Base-by-base conservation (phyloP, 306 rosid species). In the Gastrolobium villosum region DNA sequence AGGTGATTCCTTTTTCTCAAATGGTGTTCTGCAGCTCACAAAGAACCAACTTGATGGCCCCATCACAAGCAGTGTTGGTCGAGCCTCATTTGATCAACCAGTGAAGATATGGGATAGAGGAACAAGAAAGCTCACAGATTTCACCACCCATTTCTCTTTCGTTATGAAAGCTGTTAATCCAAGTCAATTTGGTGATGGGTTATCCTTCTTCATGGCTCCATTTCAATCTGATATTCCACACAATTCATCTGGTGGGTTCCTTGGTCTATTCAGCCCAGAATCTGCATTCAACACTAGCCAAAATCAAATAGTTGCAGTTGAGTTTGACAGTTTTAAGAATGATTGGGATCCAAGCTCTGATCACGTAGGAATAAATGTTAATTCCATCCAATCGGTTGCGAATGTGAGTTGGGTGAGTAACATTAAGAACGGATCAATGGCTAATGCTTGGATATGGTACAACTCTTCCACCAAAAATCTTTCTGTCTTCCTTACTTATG, bases 121-220 rank as follows among this genome's bases (percentile, higher is more conserved):
- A 66, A 89, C 92, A 0, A 56, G 76, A 11, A 75, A 71, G 54
- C 82, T 91, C 37, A 62, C 97, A 2, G 92, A 88, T 67, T 92
- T 92, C 83, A 82, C 85, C n/a, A 92, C 98, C 6, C 97, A 90
- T 26, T 89, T 94, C 80, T 61, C 96, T 14, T 94, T 94, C 34
- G 5, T 66, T 9, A 86, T 92, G 70, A 76, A 4, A 28, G 74
- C 92, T 2, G 64, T 84, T 9, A 0, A 77, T 41, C 0, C 1
- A 0, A 0, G 70, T 9, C 0, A 0, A 1, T 35, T 39, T 26
- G 97, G 98, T 0, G 93, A 93, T 34, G 98, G 95, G 3, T 48
- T 93, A 34, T 57, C 97, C 36, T 91, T 93, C 81, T 89, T 88
- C 82, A 63, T 93, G 3, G 84, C 88, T 1, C 97, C 97, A 1